phyloP scores from a whole-genome alignment of 2,329 filamentous ascomycete species.

The Penicillium sp. region DNA sequence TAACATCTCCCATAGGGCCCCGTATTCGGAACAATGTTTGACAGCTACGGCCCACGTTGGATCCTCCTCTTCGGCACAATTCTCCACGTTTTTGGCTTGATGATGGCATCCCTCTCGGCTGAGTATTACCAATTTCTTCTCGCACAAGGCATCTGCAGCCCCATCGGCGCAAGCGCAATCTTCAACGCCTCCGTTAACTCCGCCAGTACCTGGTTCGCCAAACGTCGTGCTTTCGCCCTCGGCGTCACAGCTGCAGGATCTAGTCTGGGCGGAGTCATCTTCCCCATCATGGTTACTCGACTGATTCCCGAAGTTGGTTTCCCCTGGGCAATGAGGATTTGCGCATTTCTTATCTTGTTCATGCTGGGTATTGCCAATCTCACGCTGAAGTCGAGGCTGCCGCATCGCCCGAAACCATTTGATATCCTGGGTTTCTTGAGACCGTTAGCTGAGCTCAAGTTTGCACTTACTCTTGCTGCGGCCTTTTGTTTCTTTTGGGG shows the following conservation, averaged over 20 bases:
- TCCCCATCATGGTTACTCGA: constrained; percentile 61
- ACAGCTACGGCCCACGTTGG: constrained; percentile 60
- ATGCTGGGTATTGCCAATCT: constrained; percentile 54
- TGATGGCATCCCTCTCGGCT: constrained; percentile 56
- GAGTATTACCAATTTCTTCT: constrained; percentile 60
- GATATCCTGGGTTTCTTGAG: constrained; percentile 20
- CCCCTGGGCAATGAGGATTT: constrained; percentile 58
- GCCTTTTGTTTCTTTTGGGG: constrained; percentile 52
- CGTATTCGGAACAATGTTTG: constrained; percentile 63
- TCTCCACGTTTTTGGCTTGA: constrained; percentile 58
- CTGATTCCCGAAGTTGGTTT: constrained; percentile 56
- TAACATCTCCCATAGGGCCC: constrained; percentile 45
- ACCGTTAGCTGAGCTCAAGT: constrained; percentile 26
- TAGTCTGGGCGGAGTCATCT: constrained; percentile 58
- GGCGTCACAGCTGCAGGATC: constrained; percentile 57
- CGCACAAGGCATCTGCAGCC: constrained; percentile 55
- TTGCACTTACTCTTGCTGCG: constrained; percentile 21
- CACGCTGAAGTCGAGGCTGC: constrained; percentile 51
- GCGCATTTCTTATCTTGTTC: constrained; percentile 61
- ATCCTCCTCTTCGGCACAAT: constrained; percentile 53
- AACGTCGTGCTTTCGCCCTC: constrained; percentile 53
- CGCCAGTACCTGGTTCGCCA: constrained; percentile 54
- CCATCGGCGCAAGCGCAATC: constrained; percentile 51
- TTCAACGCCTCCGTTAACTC: constrained; percentile 46
- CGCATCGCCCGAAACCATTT: constrained; percentile 29